Evolutionary conservation across 1,284 basidiomycete genomes (phyloP).

Genomic region (Pseudozyma flocculosa): DNA sequence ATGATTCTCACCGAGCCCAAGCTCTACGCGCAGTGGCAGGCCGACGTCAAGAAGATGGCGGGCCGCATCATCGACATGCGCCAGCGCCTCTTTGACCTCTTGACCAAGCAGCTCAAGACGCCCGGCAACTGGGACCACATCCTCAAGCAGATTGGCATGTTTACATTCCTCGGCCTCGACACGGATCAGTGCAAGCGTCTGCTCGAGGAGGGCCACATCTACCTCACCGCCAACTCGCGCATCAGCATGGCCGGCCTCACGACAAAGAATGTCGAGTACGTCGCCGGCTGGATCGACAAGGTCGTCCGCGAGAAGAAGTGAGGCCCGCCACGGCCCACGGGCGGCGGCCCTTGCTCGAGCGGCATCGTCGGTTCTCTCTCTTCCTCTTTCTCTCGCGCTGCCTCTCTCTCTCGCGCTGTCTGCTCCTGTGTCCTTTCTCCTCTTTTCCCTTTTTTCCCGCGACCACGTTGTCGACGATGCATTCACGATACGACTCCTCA

Average conservation of each 20-base stretch:
- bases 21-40: slow-evolving; percentile 83
- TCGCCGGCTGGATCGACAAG: slow-evolving; percentile 54
- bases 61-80: slow-evolving; percentile 88
- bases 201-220: slow-evolving; percentile 78
- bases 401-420: no score
- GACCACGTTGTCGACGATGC: no score
- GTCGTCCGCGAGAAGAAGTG: slow-evolving; percentile 46
- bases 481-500: no score
- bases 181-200: slow-evolving; percentile 69
- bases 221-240: slow-evolving; percentile 80
- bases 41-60: slow-evolving; percentile 88
- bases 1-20: slow-evolving; percentile 64
- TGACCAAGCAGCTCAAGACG: slow-evolving; percentile 82
- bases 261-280: slow-evolving; percentile 65
- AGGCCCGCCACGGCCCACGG: no score
- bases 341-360: no score
- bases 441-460: no score
- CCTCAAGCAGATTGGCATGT: slow-evolving; percentile 56
- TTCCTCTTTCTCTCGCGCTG: no score
- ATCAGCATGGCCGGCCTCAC: slow-evolving; percentile 92
- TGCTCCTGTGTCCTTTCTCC: no score
- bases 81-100: slow-evolving; percentile 71
- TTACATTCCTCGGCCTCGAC: slow-evolving; percentile 53
- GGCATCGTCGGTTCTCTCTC: no score
- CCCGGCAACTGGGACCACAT: slow-evolving; percentile 78